phyloP scores from a whole-genome alignment of 495 filamentous ascomycete genomes.

The Aspergillus panamensis region DNA sequence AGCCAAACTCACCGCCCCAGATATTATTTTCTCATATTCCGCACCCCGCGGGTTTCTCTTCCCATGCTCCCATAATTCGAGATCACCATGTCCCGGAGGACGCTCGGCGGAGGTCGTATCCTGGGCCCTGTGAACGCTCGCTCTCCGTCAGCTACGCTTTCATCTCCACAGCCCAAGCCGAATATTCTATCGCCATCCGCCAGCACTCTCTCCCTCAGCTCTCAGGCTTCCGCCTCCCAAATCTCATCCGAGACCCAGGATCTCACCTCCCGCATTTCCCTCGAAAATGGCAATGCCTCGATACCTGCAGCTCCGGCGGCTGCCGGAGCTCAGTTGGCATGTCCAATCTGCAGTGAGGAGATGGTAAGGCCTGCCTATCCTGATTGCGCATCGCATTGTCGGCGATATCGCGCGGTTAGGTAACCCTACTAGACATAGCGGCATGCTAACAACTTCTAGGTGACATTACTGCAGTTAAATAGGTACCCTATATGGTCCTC shows the following conservation, averaged over 20 bases:
- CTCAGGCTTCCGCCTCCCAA: constrained; percentile 59
- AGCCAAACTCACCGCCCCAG: constrained; percentile 5
- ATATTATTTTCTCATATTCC: constrained; percentile 11
- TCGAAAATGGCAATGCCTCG: constrained; percentile 48
- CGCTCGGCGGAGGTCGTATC: constrained; percentile 84
- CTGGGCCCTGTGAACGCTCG: constrained; percentile 77
- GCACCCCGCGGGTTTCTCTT: constrained; percentile 22
- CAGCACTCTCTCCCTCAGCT: constrained; percentile 58
- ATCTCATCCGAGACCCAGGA: constrained; percentile 57
- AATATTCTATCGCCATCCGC: constrained; percentile 57
- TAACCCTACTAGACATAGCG: neutral
- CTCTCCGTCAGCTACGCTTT: constrained; percentile 59
- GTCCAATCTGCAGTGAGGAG: constrained; percentile 95
- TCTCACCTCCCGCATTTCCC: constrained; percentile 54
- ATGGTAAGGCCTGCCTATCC: constrained; percentile 58
- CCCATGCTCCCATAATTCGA: constrained; percentile 39
- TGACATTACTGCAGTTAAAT: constrained; percentile 90
- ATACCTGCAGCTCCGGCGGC: constrained; percentile 50
- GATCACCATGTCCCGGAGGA: constrained; percentile 69
- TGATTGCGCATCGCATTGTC: neutral
- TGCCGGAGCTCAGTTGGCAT: constrained; percentile 66
- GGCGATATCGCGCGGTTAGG: too few relatives aligned
- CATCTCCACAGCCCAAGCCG: constrained; percentile 53
- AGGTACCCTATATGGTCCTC: constrained; percentile 48
- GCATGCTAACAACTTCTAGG: constrained; percentile 41